Conservation (phyloP, 129 eudicot species). For the Rutidosis leptorrhynchoides region DNA sequence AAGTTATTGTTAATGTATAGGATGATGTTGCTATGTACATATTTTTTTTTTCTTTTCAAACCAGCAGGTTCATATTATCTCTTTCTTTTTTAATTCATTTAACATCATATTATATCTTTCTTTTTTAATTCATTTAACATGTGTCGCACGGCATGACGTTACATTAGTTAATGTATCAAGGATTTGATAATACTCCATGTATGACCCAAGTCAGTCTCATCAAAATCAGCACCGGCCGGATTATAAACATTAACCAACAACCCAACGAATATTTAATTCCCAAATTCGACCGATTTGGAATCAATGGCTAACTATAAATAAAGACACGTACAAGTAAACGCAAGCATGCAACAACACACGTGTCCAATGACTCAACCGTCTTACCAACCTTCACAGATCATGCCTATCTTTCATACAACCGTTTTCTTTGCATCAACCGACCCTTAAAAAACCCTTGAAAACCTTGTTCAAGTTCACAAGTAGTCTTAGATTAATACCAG, state of each 20-base stretch:
- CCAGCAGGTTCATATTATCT: too few relatives aligned
- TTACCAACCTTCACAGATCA: neutral
- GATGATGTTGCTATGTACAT: too few relatives aligned
- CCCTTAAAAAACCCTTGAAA: neutral
- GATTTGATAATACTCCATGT: neutral
- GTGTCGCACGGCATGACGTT: too few relatives aligned
- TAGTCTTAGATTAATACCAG: neutral
- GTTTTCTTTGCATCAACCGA: neutral
- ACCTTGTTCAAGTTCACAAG: neutral
- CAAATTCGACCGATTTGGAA: neutral
- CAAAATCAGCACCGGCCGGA: neutral
- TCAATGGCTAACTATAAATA: neutral
- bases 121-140: too few relatives aligned
- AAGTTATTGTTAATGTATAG: too few relatives aligned
- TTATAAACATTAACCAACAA: neutral
- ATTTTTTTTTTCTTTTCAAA: too few relatives aligned
- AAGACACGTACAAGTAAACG: conserved; percentile 4
- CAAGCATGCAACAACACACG: conserved; percentile 24
- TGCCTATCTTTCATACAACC: neutral
- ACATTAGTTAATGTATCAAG: neutral
- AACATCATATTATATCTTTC: too few relatives aligned
- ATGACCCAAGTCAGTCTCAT: neutral
- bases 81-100: too few relatives aligned
- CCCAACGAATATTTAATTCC: neutral
- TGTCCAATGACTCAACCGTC: conserved; percentile 4